Conservation (phyloP, 2,329 filamentous ascomycete species). For the Monosporascus sp. region DNA sequence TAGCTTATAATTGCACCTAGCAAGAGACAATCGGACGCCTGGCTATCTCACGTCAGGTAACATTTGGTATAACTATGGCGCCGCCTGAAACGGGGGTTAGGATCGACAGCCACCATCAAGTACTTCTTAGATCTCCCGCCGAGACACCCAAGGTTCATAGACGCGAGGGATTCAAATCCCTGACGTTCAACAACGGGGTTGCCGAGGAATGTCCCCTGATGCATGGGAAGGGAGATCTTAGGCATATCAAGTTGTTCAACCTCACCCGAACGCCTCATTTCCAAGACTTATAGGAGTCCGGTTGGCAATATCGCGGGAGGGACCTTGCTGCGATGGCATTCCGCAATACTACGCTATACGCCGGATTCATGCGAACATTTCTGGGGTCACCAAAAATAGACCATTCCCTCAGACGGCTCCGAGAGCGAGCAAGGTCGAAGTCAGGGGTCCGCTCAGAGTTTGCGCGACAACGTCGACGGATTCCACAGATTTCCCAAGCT, state of each 20-base stretch:
- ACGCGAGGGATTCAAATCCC: background rate
- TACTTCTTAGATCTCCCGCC: background rate
- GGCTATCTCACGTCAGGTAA: background rate
- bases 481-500: background rate
- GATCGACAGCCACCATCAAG: background rate
- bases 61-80: background rate
- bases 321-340: background rate
- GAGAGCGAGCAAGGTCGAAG: background rate
- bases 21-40: background rate
- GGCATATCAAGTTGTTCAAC: background rate
- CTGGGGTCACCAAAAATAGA: background rate
- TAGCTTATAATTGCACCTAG: background rate
- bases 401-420: background rate
- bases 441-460: background rate
- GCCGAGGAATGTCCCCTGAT: background rate
- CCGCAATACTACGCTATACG: background rate
- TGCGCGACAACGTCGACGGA: background rate
- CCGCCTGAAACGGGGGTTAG: background rate
- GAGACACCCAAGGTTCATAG: background rate
- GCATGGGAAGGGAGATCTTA: background rate
- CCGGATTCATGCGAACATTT: background rate
- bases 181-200: background rate
- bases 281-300: background rate
- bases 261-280: background rate
- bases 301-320: background rate